Percentiles rank a stretch among this genome's conserved stretches.
Conservation (phyloP, 306 rosid genomes). For the Urtica urens region DNA sequence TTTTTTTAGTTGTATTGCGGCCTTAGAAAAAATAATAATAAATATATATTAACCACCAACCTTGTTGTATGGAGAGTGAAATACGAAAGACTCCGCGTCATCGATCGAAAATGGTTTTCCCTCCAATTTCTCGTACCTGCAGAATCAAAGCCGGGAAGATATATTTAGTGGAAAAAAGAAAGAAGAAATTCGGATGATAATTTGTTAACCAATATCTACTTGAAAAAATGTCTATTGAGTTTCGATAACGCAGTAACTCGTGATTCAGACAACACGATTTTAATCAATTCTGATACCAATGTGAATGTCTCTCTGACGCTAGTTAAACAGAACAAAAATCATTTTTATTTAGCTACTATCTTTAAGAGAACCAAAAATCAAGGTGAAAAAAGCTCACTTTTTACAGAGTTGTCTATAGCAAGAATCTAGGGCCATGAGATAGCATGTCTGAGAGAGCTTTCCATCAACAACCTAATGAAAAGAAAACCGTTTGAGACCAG, state of each 20-base stretch:
- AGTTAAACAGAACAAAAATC: too few relatives aligned
- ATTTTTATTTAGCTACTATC: too few relatives aligned
- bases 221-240: too few relatives aligned
- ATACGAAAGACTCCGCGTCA: constrained; percentile 71
- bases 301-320: too few relatives aligned
- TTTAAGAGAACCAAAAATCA: too few relatives aligned
- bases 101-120: constrained; percentile 67
- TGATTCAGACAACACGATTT: too few relatives aligned
- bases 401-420: constrained; percentile 66
- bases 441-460: constrained; percentile 95
- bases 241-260: too few relatives aligned
- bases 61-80: constrained; percentile 98
- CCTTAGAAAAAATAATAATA: neutral
- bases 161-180: constrained; percentile 6
- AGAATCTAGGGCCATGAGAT: constrained; percentile 86
- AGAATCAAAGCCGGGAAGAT: constrained; percentile 21
- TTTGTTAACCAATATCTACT: too few relatives aligned
- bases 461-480: constrained; percentile 82
- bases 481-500: constrained; percentile 5
- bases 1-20: constrained; percentile 3
- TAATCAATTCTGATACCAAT: too few relatives aligned
- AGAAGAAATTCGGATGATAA: too few relatives aligned
- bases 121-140: constrained; percentile 69
- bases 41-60: constrained; percentile 26
- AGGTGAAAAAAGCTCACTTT: constrained; percentile 42